Evolutionary conservation across 2,329 filamentous ascomycete species (phyloP), one percentile per base, ranked within the genome.

Genomic region (Diaporthe amygdali): DNA sequence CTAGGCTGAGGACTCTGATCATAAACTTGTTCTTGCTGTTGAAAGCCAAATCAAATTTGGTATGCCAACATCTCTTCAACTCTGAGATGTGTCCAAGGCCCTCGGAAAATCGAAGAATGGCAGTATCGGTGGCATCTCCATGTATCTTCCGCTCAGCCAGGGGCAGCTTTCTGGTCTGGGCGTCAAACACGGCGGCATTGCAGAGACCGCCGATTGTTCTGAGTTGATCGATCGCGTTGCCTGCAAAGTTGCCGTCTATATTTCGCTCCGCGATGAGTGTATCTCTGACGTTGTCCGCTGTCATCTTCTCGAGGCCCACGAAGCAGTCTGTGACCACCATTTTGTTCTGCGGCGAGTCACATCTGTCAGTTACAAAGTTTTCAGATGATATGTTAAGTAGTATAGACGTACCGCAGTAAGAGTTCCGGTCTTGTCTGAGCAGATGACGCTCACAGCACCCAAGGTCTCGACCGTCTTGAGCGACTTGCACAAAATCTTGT

Each of bases 21-120:
- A 94, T 95, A 78, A 91, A 95, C 80, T 95, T 95, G 82, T 94
- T 95, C 84, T 94, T 94, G 81, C 91, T 94, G 82, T 95, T 95
- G 80, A 95, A 95, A 0, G 91, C 89, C 34, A 94, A 83, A 68
- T 92, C 90, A 75, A 90, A 94, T 2, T 88, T 86, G 66, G 88
- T 90, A 66, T 87, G 87, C 91, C 92, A 94, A 73, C 86, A 84
- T 17, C 85, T 84, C 9, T 90, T 87, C 6, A 92, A 81, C 64
- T 92, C 87, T 0, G 85, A 80, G 0, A 93, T 89, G 0, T 88
- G 82, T 0, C 88, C 88, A 0, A 95, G 84, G 3, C 83, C 83
- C 78, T 95, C 92, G 0, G 92, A 90, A 69, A 95, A 92, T 68
- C 92, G 87, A 7, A 95, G 84, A 39, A 95, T 87, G 22, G 93